Base-by-base conservation (phyloP, 148 eudicot genomes). In the Camellia lanceoleosa region DNA sequence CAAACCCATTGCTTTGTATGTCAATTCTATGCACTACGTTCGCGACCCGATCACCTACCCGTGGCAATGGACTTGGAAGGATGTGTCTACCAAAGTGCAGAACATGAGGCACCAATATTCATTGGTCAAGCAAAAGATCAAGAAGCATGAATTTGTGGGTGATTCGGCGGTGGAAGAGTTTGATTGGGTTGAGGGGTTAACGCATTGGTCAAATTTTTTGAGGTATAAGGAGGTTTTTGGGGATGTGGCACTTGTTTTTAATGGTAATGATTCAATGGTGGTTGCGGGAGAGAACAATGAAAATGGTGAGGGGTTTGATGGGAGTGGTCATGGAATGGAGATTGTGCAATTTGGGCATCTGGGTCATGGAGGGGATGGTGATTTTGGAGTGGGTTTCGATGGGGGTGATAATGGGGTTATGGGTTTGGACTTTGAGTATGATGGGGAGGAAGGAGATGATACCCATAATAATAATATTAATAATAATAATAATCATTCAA, bases 61-160 rank as follows among this genome's bases (percentile, higher is more conserved):
- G 10, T 95, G 97, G 97, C 92, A 90, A 78, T 95, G 98, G 98
- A 89, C 88, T 74, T 93, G 98, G 98, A 93, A 91, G 71, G 98
- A 95, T 81, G 97, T 93, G 67, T 95, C 97, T 7, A 95, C 95
- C 19, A 95, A 95, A 77, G 97, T 95, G 55, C 98, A 95, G 80
- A 95, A 95, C 82, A 95, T 93, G 98, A 91, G 97, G 87, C 98
- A 95, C 80, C 98, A 93, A 86, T 95, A 91, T 87, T 80, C 94
- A 47, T 76, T 93, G 67, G 98, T 91, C 56, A 95, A 95, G 91
- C 98, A 95, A 72, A 95, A 95, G 90, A 92, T 95, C 69, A 95
- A 90, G 89, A 93, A 87, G 85, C 82, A 85, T 5, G 94, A 87
- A 42, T 73, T 81, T 74, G 81, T 82, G 15, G 77, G 82, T 18